A percentile compares a stretch with the other conserved stretches of the same genome.
phyloP scores from a whole-genome alignment of 345 rosid genomes.

The Cardamine chenopodiifolia region DNA sequence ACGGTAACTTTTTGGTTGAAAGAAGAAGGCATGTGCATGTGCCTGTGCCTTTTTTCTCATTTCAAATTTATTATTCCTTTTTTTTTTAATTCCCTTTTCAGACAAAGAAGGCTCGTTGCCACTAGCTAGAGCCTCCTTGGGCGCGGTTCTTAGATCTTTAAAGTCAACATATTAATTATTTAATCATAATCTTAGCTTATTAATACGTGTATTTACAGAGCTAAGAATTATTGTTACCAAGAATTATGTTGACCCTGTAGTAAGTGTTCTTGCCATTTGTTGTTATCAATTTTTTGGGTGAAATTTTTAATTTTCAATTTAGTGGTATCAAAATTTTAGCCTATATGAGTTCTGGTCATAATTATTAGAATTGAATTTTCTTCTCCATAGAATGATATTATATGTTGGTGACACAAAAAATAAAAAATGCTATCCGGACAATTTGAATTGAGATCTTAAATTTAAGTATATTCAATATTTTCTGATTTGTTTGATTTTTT shows the following conservation, averaged over 20 bases:
- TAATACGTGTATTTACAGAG: slow-evolving; percentile 12
- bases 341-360: slow-evolving; percentile 19
- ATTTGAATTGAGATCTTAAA: background rate
- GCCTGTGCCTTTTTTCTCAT: slow-evolving; percentile 13
- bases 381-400: background rate
- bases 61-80: slow-evolving; percentile 31
- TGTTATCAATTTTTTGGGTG: background rate
- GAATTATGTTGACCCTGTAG: slow-evolving; percentile 30
- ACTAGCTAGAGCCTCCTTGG: slow-evolving; percentile 21
- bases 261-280: slow-evolving; percentile 29
- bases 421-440: background rate
- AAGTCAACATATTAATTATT: slow-evolving; percentile 40
- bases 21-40: too few species aligned
- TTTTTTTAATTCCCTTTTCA: slow-evolving; percentile 24
- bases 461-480: background rate
- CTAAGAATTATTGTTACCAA: slow-evolving; percentile 17
- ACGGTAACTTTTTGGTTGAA: slow-evolving; percentile 42
- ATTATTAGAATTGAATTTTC: background rate
- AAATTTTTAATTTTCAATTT: background rate
- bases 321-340: background rate
- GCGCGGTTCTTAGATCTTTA: slow-evolving; percentile 21
- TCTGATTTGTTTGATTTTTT: background rate
- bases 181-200: slow-evolving; percentile 31
- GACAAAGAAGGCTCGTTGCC: slow-evolving; percentile 45
- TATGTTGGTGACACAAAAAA: background rate